Percentiles rank a stretch among this genome's conserved stretches.
These are phyloP conservation scores for Durotheca rogersii DNA, from an alignment of 495 filamentous ascomycete species.

Conservation along the genomic window DNA sequence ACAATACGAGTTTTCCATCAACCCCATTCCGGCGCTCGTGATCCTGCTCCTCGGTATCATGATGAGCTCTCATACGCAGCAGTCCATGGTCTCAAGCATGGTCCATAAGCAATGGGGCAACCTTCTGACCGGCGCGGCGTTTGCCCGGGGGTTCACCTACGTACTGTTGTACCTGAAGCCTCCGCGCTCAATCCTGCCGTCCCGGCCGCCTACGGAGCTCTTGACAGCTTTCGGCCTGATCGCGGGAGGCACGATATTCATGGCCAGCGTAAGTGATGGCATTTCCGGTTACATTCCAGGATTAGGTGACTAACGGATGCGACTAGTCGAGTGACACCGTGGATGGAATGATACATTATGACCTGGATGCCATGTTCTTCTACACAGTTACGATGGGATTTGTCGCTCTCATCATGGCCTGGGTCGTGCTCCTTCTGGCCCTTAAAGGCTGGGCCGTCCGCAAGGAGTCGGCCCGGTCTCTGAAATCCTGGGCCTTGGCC, in stretches of 20 bases:
- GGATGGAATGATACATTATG: conserved; percentile 70
- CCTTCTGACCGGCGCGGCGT: conserved; percentile 76
- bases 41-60: conserved; percentile 85
- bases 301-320: conserved; percentile 18
- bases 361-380: conserved; percentile 82
- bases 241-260: conserved; percentile 86
- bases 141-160: conserved; percentile 79
- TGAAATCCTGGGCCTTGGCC: conserved; percentile 19
- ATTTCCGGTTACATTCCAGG: neutral
- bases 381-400: conserved; percentile 89
- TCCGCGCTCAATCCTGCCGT: conserved; percentile 79
- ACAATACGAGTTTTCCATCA: conserved; percentile 75
- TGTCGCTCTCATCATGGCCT: conserved; percentile 82
- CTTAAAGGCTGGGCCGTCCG: conserved; percentile 86
- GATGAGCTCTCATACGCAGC: conserved; percentile 93
- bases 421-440: conserved; percentile 73
- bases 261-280: conserved; percentile 77
- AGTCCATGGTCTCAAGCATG: conserved; percentile 82
- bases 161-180: conserved; percentile 75
- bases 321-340: conserved; percentile 69
- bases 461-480: conserved; percentile 47
- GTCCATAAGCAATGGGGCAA: conserved; percentile 94
- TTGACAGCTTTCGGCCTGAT: conserved; percentile 84
- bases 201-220: conserved; percentile 88
- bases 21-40: conserved; percentile 84